Evolutionary conservation across 768 basidiomycete species (phyloP), one percentile per base, ranked within the genome.

Genomic region (Crucibulum laeve): DNA sequence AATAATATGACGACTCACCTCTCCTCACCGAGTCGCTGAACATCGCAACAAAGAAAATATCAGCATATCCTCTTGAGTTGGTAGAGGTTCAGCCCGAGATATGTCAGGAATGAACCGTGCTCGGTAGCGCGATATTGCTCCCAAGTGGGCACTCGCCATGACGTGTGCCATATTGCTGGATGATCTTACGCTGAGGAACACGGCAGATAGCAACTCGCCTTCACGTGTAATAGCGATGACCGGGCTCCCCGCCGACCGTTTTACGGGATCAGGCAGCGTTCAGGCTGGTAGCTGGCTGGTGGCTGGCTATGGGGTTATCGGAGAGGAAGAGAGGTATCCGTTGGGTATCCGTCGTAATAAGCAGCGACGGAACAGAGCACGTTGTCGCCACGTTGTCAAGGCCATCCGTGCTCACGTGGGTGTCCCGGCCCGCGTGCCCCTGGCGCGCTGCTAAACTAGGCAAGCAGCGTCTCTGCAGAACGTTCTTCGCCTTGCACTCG

Each of bases 321-420:
- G 60, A 46, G 50, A 51, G 43, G 47, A 54, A 39, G 40, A 32
- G 40, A 33, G 38, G 28, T 18, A 41, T 32, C 38, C 30, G 26
- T 37, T 15, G 24, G 21, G 38, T 35, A 39, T 15, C 22, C 34
- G 37, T 38, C 39, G 47, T 41, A 41, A 36, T n/a, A n/a, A 38
- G 44, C 43, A 46, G 46, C 53, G 52, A 59, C 65, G 64, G 67
- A 69, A 67, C 60, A 63, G 33, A 58, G 59, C 67, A 68, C 63
- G 61, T 63, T 63, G 46, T 49, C 46, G 53, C 60, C 64, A 66
- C 63, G 64, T 66, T 63, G 63, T 58, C 51, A 64, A 56, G 60
- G 54, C 45, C 48, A 40, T 41, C 52, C 53, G 52, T 19, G 36
- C 45, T 49, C 56, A 58, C 57, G 56, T 64, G 65, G 59, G 52